Percentiles rank a stretch among this genome's conserved stretches.
These are phyloP conservation scores for Ceratobasidium sp. DNA, from an alignment of 1,284 basidiomycete species.

Conservation along the genomic window DNA sequence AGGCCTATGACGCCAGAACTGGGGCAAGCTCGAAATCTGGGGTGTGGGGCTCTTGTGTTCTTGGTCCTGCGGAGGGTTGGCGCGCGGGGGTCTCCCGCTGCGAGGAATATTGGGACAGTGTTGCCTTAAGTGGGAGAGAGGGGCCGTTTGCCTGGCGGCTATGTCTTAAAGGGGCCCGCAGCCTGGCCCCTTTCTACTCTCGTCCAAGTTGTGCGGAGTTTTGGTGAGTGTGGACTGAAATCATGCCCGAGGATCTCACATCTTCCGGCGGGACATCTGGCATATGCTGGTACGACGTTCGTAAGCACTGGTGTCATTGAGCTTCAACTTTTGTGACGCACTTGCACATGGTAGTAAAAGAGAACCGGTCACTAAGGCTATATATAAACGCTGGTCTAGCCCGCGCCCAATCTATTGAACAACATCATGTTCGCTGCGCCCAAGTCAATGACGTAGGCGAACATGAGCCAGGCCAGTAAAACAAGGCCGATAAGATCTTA, in stretches of 20 bases:
- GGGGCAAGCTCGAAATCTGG: slow-evolving; percentile 5
- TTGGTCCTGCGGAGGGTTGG: background rate
- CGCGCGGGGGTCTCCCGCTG: background rate
- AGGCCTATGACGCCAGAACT: background rate
- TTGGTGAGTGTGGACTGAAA: background rate
- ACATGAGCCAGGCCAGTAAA: background rate
- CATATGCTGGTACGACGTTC: background rate
- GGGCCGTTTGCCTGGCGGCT: background rate
- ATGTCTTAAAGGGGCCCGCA: background rate
- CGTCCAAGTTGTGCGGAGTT: background rate
- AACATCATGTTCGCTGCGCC: background rate
- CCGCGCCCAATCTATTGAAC: background rate
- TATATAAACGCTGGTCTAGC: background rate
- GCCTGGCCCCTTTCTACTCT: background rate
- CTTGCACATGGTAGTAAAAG: background rate
- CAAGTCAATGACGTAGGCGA: background rate
- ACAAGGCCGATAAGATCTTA: slow-evolving; percentile 8
- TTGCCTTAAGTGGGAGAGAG: background rate
- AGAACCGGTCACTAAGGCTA: background rate
- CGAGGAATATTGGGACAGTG: background rate
- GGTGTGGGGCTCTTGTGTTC: slow-evolving; percentile 24
- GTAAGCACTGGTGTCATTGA: background rate
- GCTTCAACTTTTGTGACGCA: background rate
- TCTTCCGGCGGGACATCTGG: background rate
- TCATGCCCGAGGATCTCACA: background rate